Percentiles rank a stretch among this genome's conserved stretches.
Evolutionary conservation across 495 filamentous ascomycete genomes (phyloP).

Genomic region (Aspergillus sclerotiicarbonarius): DNA sequence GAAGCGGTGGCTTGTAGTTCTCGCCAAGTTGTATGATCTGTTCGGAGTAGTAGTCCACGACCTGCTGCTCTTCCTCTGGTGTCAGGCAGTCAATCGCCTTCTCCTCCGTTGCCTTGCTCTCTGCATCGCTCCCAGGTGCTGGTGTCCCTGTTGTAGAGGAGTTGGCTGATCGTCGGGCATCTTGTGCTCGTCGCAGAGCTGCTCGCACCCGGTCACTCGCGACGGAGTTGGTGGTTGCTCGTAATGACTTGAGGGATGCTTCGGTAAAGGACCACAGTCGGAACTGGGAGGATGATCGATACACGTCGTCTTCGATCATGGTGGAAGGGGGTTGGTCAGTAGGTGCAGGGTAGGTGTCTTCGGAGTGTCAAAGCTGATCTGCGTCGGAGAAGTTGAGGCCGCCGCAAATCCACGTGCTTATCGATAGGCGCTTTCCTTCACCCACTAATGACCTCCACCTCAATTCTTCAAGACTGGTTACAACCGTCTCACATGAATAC

Average conservation of each 20-base stretch:
- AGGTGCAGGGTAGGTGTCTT: not conserved
- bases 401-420: slow-evolving; percentile 27
- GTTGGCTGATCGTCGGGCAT: slow-evolving; percentile 35
- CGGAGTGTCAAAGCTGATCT: slow-evolving; percentile 1
- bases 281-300: slow-evolving; percentile 88
- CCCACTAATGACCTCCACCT: not conserved
- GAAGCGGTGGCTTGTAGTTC: slow-evolving; percentile 71
- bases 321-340: slow-evolving; percentile 8
- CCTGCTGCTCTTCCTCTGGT: slow-evolving; percentile 72
- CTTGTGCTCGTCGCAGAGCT: slow-evolving; percentile 52
- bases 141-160: slow-evolving; percentile 42
- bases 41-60: slow-evolving; percentile 78
- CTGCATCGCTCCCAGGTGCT: slow-evolving; percentile 28
- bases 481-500: too few species aligned
- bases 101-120: slow-evolving; percentile 33
- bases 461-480: too few species aligned
- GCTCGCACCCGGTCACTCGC: slow-evolving; percentile 70
- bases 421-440: slow-evolving; percentile 17
- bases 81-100: slow-evolving; percentile 69
- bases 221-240: slow-evolving; percentile 70
- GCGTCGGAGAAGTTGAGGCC: slow-evolving; percentile 1
- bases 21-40: slow-evolving; percentile 73
- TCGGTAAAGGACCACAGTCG: slow-evolving; percentile 91
- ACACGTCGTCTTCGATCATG: slow-evolving; percentile 83
- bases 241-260: slow-evolving; percentile 62